These are phyloP conservation scores for Quercus cerris DNA, from an alignment of 306 rosid species.

Conservation along the genomic window DNA sequence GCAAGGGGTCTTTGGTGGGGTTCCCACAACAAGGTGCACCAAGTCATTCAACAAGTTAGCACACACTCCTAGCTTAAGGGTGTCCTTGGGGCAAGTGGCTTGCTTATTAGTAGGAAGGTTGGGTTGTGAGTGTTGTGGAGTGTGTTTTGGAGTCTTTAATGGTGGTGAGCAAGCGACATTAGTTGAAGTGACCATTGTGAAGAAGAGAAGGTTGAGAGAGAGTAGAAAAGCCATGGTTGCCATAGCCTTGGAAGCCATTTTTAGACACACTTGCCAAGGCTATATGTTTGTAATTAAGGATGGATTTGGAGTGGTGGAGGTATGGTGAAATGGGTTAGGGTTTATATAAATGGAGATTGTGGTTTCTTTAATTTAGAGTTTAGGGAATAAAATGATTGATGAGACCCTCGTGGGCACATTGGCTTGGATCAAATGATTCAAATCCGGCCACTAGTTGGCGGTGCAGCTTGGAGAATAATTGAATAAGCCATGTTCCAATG, in stretches of 20 bases:
- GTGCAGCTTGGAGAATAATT: too few species aligned
- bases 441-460: too few species aligned
- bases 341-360: too few species aligned
- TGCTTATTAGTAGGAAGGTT: not conserved
- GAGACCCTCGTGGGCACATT: too few species aligned
- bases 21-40: slow-evolving; percentile 33
- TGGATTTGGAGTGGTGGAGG: too few species aligned
- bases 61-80: slow-evolving; percentile 52
- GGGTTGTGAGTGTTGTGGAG: not conserved
- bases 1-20: slow-evolving; percentile 43
- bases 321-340: too few species aligned
- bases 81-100: slow-evolving; percentile 35
- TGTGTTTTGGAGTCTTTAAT: not conserved
- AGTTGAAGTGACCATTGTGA: slow-evolving; percentile 20
- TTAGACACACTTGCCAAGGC: too few species aligned
- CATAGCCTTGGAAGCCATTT: slow-evolving; percentile 26
- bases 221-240: slow-evolving; percentile 19
- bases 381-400: too few species aligned
- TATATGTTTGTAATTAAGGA: too few species aligned
- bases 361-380: too few species aligned
- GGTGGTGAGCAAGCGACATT: slow-evolving; percentile 2
- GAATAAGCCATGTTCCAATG: too few species aligned
- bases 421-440: too few species aligned
- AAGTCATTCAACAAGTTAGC: slow-evolving; percentile 31
- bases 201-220: slow-evolving; percentile 21